Evolutionary conservation across 2,329 filamentous ascomycete genomes (phyloP).

Genomic region (Pseudogymnoascus sp.): DNA sequence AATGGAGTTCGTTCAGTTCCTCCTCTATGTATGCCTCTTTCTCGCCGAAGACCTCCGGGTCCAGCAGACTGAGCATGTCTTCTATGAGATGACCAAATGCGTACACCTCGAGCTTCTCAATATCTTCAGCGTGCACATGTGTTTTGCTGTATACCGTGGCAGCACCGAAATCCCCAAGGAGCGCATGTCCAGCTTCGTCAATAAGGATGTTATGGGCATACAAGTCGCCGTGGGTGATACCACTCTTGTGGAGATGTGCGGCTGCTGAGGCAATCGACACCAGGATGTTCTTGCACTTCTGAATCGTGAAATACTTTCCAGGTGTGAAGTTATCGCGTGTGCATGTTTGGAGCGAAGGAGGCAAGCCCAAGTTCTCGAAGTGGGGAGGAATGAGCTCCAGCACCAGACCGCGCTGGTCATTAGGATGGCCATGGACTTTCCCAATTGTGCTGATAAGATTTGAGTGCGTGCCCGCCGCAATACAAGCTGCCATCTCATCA

Average conservation of each 20-base stretch:
- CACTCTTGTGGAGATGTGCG: slow-evolving; percentile 37
- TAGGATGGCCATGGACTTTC: slow-evolving; percentile 35
- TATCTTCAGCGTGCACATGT: slow-evolving; percentile 17
- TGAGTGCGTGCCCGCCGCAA: slow-evolving; percentile 39
- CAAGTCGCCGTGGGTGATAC: slow-evolving; percentile 41
- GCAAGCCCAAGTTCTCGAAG: slow-evolving; percentile 38
- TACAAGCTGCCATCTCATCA: slow-evolving; percentile 43
- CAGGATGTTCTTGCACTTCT: slow-evolving; percentile 32
- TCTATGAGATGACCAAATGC: slow-evolving; percentile 43
- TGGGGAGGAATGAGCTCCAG: slow-evolving; percentile 40
- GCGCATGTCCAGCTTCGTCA: slow-evolving; percentile 34
- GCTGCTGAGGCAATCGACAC: slow-evolving; percentile 36
- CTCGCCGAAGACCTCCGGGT: slow-evolving; percentile 18
- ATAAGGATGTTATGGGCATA: slow-evolving; percentile 43
- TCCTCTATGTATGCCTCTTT: slow-evolving; percentile 25
- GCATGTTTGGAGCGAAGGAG: slow-evolving; percentile 39
- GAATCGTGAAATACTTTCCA: slow-evolving; percentile 25
- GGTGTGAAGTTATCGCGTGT: slow-evolving; percentile 38
- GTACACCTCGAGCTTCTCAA: slow-evolving; percentile 41
- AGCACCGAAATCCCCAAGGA: slow-evolving; percentile 42
- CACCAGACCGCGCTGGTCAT: slow-evolving; percentile 36
- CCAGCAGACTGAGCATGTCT: slow-evolving; percentile 31
- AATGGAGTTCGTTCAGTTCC: slow-evolving; percentile 24
- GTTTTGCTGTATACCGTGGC: slow-evolving; percentile 37
- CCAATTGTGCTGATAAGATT: slow-evolving; percentile 41